A percentile compares a stretch with the other conserved stretches of the same genome.
These are phyloP conservation scores for Lipomyces mesembrius DNA, from an alignment of 805 yeast genomes.

Conservation along the genomic window DNA sequence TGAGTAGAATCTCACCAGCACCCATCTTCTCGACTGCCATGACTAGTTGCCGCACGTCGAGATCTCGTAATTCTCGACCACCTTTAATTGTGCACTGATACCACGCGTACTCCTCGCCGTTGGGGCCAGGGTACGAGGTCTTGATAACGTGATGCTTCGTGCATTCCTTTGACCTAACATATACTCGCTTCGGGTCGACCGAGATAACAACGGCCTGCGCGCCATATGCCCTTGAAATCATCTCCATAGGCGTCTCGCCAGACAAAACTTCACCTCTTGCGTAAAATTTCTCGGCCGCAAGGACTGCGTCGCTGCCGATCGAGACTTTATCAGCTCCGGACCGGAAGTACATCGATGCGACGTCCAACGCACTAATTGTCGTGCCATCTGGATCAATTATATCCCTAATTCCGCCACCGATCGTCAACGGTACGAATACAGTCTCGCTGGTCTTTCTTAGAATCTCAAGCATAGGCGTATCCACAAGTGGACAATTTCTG, in stretches of 20 bases:
- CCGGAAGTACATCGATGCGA: conserved; percentile 87
- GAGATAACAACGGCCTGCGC: conserved; percentile 97
- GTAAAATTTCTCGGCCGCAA: conserved; percentile 83
- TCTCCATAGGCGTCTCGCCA: conserved; percentile 89
- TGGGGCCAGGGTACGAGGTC: conserved; percentile 75
- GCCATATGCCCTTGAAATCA: conserved; percentile 90
- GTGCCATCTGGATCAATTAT: conserved; percentile 85
- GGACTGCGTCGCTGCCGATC: conserved; percentile 96
- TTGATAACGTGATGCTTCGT: conserved; percentile 67
- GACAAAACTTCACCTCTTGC: conserved; percentile 59
- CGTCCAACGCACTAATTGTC: conserved; percentile 78
- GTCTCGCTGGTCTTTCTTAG: conserved; percentile 80
- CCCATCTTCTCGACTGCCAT: conserved; percentile 90
- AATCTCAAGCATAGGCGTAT: conserved; percentile 95
- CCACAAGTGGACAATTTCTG: conserved; percentile 88
- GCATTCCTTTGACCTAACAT: conserved; percentile 64
- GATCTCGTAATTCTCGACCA: conserved; percentile 85
- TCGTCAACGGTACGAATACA: conserved; percentile 94
- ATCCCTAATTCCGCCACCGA: conserved; percentile 97
- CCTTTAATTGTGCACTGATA: conserved; percentile 96
- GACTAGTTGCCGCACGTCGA: conserved; percentile 90
- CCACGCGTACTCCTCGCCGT: conserved; percentile 87
- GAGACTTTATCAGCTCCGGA: conserved; percentile 99
- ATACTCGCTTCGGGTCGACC: conserved; percentile 93
- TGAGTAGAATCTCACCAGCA: conserved; percentile 91